Percentiles rank a stretch among this genome's conserved stretches.
Evolutionary conservation across 495 filamentous ascomycete species (phyloP).

Genomic region (Alectoria sarmentosa): DNA sequence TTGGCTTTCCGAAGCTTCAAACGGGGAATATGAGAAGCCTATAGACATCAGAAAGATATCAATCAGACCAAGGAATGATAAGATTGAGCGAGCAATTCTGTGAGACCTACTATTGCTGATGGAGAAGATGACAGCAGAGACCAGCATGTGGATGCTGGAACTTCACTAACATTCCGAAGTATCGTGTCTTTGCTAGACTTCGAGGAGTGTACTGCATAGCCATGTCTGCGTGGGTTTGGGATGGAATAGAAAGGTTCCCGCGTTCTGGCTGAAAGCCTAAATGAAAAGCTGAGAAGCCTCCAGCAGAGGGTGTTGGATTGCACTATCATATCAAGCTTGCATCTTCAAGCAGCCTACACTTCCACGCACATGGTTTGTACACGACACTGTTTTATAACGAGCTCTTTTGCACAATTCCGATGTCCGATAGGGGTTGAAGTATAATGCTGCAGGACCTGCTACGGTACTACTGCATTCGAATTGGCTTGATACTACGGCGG

Average conservation of each 20-base stretch:
- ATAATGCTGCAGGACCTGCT: too few species aligned
- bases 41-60: not conserved
- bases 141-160: conserved; percentile 8
- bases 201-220: not conserved
- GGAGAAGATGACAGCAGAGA: conserved; percentile 16
- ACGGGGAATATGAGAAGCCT: conserved; percentile 1
- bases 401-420: not conserved
- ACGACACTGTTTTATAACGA: not conserved
- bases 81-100: not conserved
- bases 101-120: conserved; percentile 12
- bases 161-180: not conserved
- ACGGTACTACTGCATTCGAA: too few species aligned
- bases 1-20: not conserved
- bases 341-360: not conserved
- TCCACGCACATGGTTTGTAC: not conserved
- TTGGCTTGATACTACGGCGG: too few species aligned
- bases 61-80: not conserved
- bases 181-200: not conserved
- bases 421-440: not conserved
- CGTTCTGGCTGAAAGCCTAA: not conserved
- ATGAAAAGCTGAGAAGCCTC: not conserved
- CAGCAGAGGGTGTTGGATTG: not conserved
- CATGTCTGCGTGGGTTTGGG: not conserved
- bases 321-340: conserved; percentile 9
- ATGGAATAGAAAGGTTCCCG: not conserved